These are phyloP conservation scores for Pseudogymnoascus sp. DNA, from an alignment of 2,329 filamentous ascomycete species.

Conservation along the genomic window DNA sequence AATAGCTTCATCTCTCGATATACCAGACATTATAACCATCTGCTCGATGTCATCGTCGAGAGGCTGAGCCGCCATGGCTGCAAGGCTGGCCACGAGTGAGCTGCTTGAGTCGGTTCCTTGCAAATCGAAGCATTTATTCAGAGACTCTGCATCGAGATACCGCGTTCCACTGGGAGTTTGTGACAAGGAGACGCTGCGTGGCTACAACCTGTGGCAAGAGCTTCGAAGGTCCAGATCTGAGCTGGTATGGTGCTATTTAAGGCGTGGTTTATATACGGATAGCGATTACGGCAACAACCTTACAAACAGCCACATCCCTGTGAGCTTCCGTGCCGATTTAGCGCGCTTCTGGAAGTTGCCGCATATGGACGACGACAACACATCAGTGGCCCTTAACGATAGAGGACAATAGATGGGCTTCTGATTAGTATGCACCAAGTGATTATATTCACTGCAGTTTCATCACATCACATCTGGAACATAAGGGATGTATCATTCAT, in stretches of 20 bases:
- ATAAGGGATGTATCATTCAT: not conserved
- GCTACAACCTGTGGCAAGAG: not conserved
- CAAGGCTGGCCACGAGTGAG: not conserved
- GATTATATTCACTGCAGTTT: not conserved
- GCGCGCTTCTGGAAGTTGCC: slow-evolving; percentile 6
- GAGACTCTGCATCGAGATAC: not conserved
- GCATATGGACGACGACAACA: not conserved
- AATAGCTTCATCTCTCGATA: slow-evolving; percentile 6
- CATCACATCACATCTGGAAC: not conserved
- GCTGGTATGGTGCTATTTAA: slow-evolving; percentile 1
- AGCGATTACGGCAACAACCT: slow-evolving; percentile 5
- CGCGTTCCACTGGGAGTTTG: not conserved
- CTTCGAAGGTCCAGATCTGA: not conserved
- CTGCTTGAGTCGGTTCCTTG: slow-evolving; percentile 3
- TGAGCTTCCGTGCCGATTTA: slow-evolving; percentile 3
- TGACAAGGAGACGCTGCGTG: not conserved
- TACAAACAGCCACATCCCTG: slow-evolving; percentile 1
- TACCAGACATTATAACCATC: not conserved
- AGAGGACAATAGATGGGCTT: not conserved
- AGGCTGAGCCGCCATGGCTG: slow-evolving; percentile 4
- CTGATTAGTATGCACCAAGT: not conserved
- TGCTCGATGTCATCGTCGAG: not conserved
- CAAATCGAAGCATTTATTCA: slow-evolving; percentile 7
- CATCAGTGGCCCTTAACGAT: not conserved
- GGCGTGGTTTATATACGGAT: not conserved